Percentiles rank a stretch among this genome's conserved stretches.
phyloP scores from a whole-genome alignment of 495 filamentous ascomycete genomes.

The Penicillium roqueforti region DNA sequence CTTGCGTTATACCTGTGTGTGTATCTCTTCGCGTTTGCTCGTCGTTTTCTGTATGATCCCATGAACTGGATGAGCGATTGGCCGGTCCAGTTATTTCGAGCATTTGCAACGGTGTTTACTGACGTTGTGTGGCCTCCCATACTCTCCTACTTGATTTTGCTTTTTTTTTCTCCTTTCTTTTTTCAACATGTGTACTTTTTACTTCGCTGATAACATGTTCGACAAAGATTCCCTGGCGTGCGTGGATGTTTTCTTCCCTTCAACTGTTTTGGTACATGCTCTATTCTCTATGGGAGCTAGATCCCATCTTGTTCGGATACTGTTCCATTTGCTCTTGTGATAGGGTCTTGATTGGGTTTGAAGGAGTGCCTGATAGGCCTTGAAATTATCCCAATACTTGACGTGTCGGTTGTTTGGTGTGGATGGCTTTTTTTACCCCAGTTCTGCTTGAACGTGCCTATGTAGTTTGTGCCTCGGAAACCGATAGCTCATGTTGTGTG shows the following conservation, averaged over 20 bases:
- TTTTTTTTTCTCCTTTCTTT: constrained; percentile 10
- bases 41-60: constrained; percentile 33
- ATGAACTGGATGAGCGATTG: constrained; percentile 45
- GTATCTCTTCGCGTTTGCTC: constrained; percentile 21
- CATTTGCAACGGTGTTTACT: constrained; percentile 43
- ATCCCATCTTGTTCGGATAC: not conserved
- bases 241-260: constrained; percentile 17
- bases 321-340: not conserved
- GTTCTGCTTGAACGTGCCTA: not conserved
- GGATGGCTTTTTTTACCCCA: not conserved
- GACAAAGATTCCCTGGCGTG: constrained; percentile 28
- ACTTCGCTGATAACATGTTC: constrained; percentile 25
- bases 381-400: not conserved
- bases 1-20: constrained; percentile 20
- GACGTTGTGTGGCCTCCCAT: constrained; percentile 37
- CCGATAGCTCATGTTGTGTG: constrained; percentile 7
- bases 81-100: constrained; percentile 34
- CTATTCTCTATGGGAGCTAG: not conserved
- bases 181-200: constrained; percentile 32
- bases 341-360: not conserved
- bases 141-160: constrained; percentile 31
- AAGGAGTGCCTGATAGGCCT: not conserved
- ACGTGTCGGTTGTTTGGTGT: not conserved
- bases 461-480: not conserved
- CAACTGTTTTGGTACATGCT: constrained; percentile 12